A percentile compares a stretch with the other conserved stretches of the same genome.
These are phyloP conservation scores for Linnemannia schmuckeri DNA, from an alignment of 192 early-diverging fungal species.

Conservation along the genomic window DNA sequence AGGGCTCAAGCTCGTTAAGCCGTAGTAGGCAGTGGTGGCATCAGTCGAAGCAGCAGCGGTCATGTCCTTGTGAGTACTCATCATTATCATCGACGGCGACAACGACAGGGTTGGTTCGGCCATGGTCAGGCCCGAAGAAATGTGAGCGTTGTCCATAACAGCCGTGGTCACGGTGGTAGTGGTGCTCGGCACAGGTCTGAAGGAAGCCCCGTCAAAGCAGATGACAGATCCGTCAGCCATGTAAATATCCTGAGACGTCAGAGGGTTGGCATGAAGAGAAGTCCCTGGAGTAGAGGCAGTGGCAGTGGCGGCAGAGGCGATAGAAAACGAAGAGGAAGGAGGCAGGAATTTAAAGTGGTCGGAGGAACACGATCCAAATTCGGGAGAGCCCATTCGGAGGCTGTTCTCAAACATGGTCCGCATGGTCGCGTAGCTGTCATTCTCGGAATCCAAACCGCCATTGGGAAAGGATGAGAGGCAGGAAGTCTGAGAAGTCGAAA, in stretches of 20 bases:
- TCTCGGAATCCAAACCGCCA: slow-evolving; percentile 3
- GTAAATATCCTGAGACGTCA: neutral
- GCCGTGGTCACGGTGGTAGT: neutral
- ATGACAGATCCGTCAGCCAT: slow-evolving; percentile 33
- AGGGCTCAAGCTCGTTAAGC: neutral
- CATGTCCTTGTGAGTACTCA: neutral
- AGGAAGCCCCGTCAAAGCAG: slow-evolving; percentile 26
- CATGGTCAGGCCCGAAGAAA: neutral
- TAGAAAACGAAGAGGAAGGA: neutral
- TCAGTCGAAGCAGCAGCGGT: neutral
- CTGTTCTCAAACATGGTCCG: slow-evolving; percentile 16
- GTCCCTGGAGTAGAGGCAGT: neutral
- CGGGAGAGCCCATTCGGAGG: neutral
- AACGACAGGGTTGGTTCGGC: neutral
- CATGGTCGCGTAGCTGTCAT: slow-evolving; percentile 12
- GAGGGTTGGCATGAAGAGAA: neutral
- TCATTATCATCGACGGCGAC: neutral
- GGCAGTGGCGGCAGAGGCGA: neutral
- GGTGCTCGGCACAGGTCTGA: neutral
- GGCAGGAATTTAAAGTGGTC: neutral
- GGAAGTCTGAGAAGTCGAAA: slow-evolving; percentile 4
- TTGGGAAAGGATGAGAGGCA: neutral
- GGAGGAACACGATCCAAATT: neutral
- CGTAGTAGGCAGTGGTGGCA: neutral
- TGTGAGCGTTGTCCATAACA: neutral